phyloP scores from a whole-genome alignment of 805 yeast genomes.

The Wickerhamiella dianesei region DNA sequence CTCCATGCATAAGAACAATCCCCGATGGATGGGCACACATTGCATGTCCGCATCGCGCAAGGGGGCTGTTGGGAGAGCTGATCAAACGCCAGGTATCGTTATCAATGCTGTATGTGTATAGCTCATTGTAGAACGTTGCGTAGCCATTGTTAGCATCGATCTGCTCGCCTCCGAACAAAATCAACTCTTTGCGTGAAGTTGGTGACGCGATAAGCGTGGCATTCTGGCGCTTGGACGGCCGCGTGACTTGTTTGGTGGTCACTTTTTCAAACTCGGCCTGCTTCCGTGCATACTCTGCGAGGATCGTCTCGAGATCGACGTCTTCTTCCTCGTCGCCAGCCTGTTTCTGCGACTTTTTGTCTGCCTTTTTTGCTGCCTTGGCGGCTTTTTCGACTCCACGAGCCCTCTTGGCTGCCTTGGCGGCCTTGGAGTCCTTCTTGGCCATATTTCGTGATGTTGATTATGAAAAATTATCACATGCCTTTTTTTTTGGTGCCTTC shows the following conservation, averaged over 20 bases:
- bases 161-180: constrained; percentile 86
- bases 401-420: constrained; percentile 84
- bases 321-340: constrained; percentile 64
- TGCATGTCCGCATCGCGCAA: constrained; percentile 87
- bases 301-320: constrained; percentile 69
- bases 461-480: no score
- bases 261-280: constrained; percentile 71
- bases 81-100: constrained; percentile 69
- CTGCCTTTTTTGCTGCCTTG: constrained; percentile 65
- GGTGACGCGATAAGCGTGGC: constrained; percentile 67
- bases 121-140: constrained; percentile 69
- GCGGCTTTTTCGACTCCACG: constrained; percentile 69
- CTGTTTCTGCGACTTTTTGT: constrained; percentile 55
- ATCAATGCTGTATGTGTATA: constrained; percentile 58
- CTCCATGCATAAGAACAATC: constrained; percentile 75
- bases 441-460: constrained; percentile 43
- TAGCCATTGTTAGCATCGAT: constrained; percentile 28
- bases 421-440: constrained; percentile 66
- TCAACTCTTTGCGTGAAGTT: constrained; percentile 61
- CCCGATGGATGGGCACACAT: constrained; percentile 92
- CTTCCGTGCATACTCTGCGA: constrained; percentile 62
- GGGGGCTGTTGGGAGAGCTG: constrained; percentile 73
- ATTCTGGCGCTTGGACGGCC: constrained; percentile 61
- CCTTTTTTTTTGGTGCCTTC: no score
- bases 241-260: constrained; percentile 39